Percentiles rank a stretch among this genome's conserved stretches.
Conservation (phyloP, 495 filamentous ascomycete species). For the Parathielavia appendiculata region DNA sequence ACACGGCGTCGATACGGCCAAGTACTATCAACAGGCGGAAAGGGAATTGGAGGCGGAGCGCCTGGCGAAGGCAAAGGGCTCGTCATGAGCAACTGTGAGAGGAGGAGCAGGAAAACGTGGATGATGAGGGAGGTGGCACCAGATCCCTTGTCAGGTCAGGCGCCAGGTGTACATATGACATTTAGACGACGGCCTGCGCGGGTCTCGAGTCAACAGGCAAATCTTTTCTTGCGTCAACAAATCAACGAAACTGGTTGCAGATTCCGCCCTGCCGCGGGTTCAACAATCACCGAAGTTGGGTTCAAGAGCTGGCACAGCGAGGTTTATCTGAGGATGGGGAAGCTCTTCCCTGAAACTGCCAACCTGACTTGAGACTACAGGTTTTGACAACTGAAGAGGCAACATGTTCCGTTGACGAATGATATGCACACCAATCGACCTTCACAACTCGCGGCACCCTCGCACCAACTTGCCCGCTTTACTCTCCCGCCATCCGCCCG, state of each 20-base stretch:
- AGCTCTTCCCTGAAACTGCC: background rate
- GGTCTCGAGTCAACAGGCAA: slow-evolving; percentile 20
- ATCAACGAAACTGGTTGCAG: background rate
- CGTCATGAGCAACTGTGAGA: slow-evolving; percentile 1
- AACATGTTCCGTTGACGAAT: background rate
- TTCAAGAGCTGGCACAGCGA: background rate
- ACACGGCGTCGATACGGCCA: slow-evolving; percentile 96
- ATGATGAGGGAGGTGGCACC: background rate
- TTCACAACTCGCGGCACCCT: background rate
- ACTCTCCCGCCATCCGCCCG: background rate
- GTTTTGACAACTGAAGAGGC: background rate
- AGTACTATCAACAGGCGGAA: slow-evolving; percentile 97
- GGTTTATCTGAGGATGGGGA: background rate
- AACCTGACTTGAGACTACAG: background rate
- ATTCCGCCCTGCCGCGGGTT: background rate
- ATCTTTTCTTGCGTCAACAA: slow-evolving; percentile 18
- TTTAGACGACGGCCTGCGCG: slow-evolving; percentile 23
- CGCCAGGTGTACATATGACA: slow-evolving; percentile 29
- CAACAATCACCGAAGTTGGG: background rate
- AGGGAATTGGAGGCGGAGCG: slow-evolving; percentile 80
- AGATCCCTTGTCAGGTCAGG: slow-evolving; percentile 19
- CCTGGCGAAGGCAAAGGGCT: slow-evolving; percentile 30
- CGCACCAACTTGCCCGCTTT: background rate
- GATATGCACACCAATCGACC: background rate
- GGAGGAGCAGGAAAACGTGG: background rate